Conservation (phyloP, 208 protist species). For the Leishmania arabica region DNA sequence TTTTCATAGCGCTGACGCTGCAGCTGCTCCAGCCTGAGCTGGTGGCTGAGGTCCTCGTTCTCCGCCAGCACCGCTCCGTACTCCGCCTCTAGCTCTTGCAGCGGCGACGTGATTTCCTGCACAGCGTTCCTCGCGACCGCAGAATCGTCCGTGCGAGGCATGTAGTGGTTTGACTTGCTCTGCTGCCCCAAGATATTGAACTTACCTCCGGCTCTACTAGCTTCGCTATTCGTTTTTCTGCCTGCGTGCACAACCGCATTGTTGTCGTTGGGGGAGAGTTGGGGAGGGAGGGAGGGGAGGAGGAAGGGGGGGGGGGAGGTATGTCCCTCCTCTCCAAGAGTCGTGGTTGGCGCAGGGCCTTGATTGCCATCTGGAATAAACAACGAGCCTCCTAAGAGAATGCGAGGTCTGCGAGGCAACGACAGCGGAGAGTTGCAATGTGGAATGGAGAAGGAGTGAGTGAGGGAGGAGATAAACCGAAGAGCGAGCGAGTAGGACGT, state of each 20-base stretch:
- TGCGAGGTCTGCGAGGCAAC: not conserved
- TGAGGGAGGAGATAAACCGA: not conserved
- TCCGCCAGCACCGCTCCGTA: constrained; percentile 10
- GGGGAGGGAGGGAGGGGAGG: not conserved
- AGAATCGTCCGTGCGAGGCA: not conserved
- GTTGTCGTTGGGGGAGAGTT: not conserved
- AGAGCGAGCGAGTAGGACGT: not conserved
- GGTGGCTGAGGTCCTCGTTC: constrained; percentile 15
- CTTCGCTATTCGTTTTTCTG: not conserved
- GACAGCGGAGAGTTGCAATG: not conserved
- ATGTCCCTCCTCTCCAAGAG: no score
- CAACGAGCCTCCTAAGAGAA: not conserved
- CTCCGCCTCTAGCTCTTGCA: constrained; percentile 14
- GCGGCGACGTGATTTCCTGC: not conserved
- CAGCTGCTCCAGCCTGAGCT: constrained; percentile 12
- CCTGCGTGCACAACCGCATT: not conserved
- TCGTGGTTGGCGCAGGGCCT: not conserved
- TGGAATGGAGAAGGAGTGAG: not conserved
- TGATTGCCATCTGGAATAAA: not conserved
- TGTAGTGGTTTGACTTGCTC: not conserved
- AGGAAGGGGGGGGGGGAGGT: no score
- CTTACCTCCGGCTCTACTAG: not conserved
- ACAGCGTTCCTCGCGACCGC: not conserved
- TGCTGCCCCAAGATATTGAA: not conserved
- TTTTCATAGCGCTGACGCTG: not conserved